Evolutionary conservation across 768 basidiomycete genomes (phyloP).

Genomic region (Lactifluus subvellereus): DNA sequence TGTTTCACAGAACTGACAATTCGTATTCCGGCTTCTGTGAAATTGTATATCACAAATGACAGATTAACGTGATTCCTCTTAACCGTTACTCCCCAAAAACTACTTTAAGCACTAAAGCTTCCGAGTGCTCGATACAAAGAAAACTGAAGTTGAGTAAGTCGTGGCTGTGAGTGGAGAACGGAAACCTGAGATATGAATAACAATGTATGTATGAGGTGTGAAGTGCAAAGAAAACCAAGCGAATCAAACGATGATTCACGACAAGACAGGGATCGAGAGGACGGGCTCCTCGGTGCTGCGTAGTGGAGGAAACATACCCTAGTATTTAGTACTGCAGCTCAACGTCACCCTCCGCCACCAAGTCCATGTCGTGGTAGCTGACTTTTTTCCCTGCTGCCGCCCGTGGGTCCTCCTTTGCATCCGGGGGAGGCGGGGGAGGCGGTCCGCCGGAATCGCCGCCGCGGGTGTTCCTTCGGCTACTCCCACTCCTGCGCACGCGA

Average conservation of each 20-base stretch:
- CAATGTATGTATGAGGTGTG: slow-evolving; percentile 14
- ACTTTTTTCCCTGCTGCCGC: slow-evolving; percentile 85
- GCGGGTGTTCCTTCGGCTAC: slow-evolving; percentile 33
- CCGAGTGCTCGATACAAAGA: background rate
- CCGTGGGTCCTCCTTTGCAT: slow-evolving; percentile 89
- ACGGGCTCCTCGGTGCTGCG: background rate
- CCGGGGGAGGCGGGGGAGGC: slow-evolving; percentile 76
- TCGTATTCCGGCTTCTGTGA: background rate
- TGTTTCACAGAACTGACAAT: background rate
- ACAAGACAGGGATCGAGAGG: background rate
- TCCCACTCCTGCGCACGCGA: slow-evolving; percentile 35
- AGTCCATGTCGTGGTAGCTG: slow-evolving; percentile 94
- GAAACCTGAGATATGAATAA: slow-evolving; percentile 18
- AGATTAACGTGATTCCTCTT: slow-evolving; percentile 1
- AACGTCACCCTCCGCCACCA: slow-evolving; percentile 67
- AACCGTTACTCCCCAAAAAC: background rate
- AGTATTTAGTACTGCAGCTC: slow-evolving; percentile 36
- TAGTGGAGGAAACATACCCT: background rate
- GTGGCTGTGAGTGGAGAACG: slow-evolving; percentile 7
- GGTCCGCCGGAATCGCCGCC: slow-evolving; percentile 38
- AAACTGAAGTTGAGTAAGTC: slow-evolving; percentile 11
- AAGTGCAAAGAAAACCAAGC: slow-evolving; percentile 14
- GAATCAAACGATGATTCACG: background rate
- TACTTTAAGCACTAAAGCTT: background rate
- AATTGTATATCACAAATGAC: slow-evolving; percentile 11